Conservation (phyloP, 1,139 yeast genomes). For the Saccharomycopsis hybrid region DNA sequence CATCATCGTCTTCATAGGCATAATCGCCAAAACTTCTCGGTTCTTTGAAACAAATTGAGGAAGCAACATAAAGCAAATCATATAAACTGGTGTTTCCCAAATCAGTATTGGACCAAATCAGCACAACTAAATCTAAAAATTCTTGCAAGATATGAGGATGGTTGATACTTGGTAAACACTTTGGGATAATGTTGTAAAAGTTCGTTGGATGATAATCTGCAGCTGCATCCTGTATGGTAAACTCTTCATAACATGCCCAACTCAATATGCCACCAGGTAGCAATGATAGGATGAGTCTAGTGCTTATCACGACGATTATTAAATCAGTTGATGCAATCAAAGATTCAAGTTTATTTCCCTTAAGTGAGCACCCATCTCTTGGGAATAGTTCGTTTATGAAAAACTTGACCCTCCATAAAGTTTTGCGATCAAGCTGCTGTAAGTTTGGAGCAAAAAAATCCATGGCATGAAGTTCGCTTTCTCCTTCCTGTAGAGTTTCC, state of each 20-base stretch:
- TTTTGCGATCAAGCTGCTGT: constrained; percentile 9
- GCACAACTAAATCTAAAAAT: constrained; percentile 11
- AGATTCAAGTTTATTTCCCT: constrained; percentile 5
- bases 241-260: constrained; percentile 6
- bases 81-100: constrained; percentile 3
- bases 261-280: constrained; percentile 13
- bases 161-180: constrained; percentile 1
- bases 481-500: background rate
- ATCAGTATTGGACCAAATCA: constrained; percentile 1
- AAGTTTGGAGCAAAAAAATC: constrained; percentile 15
- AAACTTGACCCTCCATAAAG: constrained; percentile 5
- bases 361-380: constrained; percentile 16
- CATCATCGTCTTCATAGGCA: background rate
- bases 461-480: background rate
- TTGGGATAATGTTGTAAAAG: constrained; percentile 13
- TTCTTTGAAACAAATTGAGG: constrained; percentile 7
- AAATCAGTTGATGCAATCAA: background rate
- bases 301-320: constrained; percentile 2
- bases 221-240: constrained; percentile 1
- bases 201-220: background rate
- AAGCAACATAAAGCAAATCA: constrained; percentile 1
- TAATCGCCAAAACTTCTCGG: too few species aligned
- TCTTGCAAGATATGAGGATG: constrained; percentile 14
- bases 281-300: constrained; percentile 7
- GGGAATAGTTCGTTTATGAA: constrained; percentile 17